Evolutionary conservation across 2,329 filamentous ascomycete genomes (phyloP), one percentile per base, ranked within the genome.

Genomic region (Aspergillaceae sp.): DNA sequence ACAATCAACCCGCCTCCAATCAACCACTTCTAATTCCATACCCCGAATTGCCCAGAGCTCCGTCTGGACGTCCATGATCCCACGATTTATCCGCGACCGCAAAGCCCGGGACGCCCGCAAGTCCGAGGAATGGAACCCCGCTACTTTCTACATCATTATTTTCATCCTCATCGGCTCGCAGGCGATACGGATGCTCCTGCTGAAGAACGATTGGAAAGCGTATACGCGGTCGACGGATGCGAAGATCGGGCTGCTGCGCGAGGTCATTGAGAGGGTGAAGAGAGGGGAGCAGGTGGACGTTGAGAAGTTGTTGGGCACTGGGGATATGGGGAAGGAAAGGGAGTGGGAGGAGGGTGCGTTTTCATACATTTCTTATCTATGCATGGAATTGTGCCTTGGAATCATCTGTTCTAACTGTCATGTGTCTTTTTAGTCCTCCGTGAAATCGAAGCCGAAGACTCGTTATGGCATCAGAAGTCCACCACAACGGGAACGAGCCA

Each of bases 121-220:
- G 53, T 70, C 76, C 10, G 83, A 79, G 60, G 78, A 81, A 55
- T 87, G 84, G 82, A 91, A 91, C 56, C 86, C 87, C 2, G 85
- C 85, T 19, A 89, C 83, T 0, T 91, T 88, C 60, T 92, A 83
- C 65, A 87, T 91, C 55, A 73, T 83, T 57, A 87, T 91, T 52
- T 89, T 89, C 59, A 73, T 89, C 36, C 76, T 97, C 52, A 91
- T 97, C 53, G 94, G 94, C 3, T 95, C 88, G 51, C 94, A 96
- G 75, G 87, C 91, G 9, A 96, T 98, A 57, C 87, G 96, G 59
- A 86, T 92, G 76, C 84, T 98, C 60, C 76, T 82, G 33, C 65
- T 97, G 57, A 84, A 83, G 57, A 86, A 86, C 56, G 83, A 90
- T 43, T 85, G 83, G 60, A 74, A 77, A 30, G 80, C 82, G 7